Percentiles rank a stretch among this genome's conserved stretches.
Conservation (phyloP, 2,329 filamentous ascomycete genomes). For the Stachybotrys chartarum region DNA sequence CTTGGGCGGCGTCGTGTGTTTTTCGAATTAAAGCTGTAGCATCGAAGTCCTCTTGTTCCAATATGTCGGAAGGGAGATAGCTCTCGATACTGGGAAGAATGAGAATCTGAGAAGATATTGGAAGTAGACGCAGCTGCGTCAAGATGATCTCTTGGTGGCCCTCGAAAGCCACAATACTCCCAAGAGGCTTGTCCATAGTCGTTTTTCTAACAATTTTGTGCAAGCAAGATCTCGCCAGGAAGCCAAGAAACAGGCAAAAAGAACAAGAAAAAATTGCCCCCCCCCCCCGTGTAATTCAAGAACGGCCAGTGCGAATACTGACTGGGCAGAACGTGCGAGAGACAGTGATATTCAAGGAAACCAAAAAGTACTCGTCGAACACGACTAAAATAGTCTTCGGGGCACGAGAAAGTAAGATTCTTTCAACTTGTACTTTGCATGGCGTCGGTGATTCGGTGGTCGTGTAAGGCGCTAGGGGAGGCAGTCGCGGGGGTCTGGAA, state of each 20-base stretch:
- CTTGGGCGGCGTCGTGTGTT: slow-evolving; percentile 41
- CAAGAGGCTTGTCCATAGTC: slow-evolving; percentile 13
- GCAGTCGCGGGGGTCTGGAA: neutral
- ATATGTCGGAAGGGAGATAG: slow-evolving; percentile 30
- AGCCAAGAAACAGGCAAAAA: neutral
- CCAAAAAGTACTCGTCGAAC: neutral
- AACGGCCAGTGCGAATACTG: neutral
- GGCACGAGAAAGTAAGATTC: neutral
- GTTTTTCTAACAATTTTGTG: neutral
- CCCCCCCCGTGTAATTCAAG: neutral
- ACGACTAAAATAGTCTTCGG: neutral
- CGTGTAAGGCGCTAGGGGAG: neutral
- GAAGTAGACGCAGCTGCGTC: slow-evolving; percentile 53
- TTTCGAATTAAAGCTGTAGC: slow-evolving; percentile 33
- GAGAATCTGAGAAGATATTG: slow-evolving; percentile 49
- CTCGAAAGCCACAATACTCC: slow-evolving; percentile 54
- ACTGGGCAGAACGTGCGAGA: neutral
- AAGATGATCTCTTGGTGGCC: slow-evolving; percentile 47
- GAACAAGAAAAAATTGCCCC: neutral
- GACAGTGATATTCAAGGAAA: neutral
- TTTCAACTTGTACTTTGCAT: neutral
- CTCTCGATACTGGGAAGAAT: slow-evolving; percentile 45
- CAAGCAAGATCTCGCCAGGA: neutral
- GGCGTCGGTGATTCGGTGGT: neutral
- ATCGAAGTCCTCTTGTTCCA: slow-evolving; percentile 19